These are phyloP conservation scores for Spathaspora boniae DNA, from an alignment of 805 yeast species.

Conservation along the genomic window DNA sequence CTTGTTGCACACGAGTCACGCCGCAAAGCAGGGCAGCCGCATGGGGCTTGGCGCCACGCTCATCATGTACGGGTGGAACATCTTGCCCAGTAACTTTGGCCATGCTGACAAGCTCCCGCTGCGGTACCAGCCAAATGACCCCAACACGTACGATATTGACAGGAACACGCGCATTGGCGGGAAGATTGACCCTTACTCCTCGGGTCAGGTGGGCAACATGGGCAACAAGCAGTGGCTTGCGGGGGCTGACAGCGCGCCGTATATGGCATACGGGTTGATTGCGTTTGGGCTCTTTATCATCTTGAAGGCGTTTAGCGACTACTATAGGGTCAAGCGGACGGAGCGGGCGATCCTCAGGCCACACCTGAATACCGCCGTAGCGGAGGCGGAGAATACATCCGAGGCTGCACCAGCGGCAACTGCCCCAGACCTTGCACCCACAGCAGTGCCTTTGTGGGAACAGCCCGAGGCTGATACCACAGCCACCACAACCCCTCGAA, in stretches of 20 bases:
- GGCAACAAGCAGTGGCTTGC: conserved; percentile 1
- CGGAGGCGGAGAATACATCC: background rate
- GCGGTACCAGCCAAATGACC: conserved; percentile 30
- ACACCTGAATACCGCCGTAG: conserved; percentile 23
- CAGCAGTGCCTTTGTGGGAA: conserved; percentile 1
- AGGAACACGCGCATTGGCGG: conserved; percentile 25
- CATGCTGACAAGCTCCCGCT: conserved; percentile 31
- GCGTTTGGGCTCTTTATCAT: conserved; percentile 66
- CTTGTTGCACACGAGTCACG: conserved; percentile 91
- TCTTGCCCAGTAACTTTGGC: conserved; percentile 40
- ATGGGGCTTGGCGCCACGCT: conserved; percentile 88
- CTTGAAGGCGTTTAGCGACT: conserved; percentile 67
- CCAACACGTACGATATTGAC: conserved; percentile 31
- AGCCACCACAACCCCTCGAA: too few species aligned
- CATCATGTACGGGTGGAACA: conserved; percentile 54
- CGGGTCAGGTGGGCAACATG: conserved; percentile 14
- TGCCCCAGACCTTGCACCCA: conserved; percentile 3
- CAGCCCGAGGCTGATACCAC: too few species aligned
- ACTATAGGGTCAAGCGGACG: conserved; percentile 69
- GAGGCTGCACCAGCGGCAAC: background rate
- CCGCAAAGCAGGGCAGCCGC: conserved; percentile 92
- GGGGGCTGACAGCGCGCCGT: conserved; percentile 26
- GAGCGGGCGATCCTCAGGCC: conserved; percentile 60
- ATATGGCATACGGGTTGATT: conserved; percentile 60
- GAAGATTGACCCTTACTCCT: conserved; percentile 24